These are phyloP conservation scores for Leishmania martiniquensis DNA, from an alignment of 208 protist genomes.

Conservation along the genomic window DNA sequence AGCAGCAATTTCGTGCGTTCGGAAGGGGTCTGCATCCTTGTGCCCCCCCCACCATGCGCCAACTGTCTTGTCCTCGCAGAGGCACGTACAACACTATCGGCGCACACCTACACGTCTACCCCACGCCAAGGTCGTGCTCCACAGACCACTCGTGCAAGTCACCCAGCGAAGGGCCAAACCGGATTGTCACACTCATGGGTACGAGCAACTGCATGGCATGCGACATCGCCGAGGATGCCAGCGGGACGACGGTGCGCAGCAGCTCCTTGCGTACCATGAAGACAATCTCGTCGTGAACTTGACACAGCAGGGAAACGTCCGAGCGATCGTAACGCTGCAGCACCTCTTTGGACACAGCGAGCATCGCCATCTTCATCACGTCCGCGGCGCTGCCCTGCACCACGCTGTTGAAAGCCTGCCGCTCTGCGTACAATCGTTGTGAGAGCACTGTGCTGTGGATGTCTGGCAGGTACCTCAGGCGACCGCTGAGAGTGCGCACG, in stretches of 20 bases:
- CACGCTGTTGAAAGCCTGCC: conserved; percentile 92
- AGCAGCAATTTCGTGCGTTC: background rate
- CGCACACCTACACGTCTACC: conserved; percentile 1
- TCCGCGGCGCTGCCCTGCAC: conserved; percentile 91
- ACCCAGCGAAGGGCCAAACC: conserved; percentile 73
- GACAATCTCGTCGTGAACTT: conserved; percentile 90
- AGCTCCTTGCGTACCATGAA: conserved; percentile 53
- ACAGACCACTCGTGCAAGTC: conserved; percentile 78
- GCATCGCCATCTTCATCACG: conserved; percentile 90
- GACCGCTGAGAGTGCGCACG: conserved; percentile 85
- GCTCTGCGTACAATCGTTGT: conserved; percentile 79
- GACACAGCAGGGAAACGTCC: conserved; percentile 58
- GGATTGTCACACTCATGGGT: conserved; percentile 59
- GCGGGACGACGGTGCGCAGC: conserved; percentile 51
- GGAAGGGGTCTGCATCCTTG: background rate
- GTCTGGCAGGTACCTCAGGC: conserved; percentile 71
- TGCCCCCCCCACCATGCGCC: background rate
- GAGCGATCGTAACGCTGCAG: conserved; percentile 48
- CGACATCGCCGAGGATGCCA: conserved; percentile 41
- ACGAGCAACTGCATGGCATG: conserved; percentile 75
- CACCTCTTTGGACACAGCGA: conserved; percentile 72
- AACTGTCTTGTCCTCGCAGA: background rate
- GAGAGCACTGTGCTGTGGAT: conserved; percentile 63
- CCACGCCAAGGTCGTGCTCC: conserved; percentile 76
- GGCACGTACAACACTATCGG: background rate